phyloP scores from a whole-genome alignment of 139 green algal species.

The Micractinium sp. region DNA sequence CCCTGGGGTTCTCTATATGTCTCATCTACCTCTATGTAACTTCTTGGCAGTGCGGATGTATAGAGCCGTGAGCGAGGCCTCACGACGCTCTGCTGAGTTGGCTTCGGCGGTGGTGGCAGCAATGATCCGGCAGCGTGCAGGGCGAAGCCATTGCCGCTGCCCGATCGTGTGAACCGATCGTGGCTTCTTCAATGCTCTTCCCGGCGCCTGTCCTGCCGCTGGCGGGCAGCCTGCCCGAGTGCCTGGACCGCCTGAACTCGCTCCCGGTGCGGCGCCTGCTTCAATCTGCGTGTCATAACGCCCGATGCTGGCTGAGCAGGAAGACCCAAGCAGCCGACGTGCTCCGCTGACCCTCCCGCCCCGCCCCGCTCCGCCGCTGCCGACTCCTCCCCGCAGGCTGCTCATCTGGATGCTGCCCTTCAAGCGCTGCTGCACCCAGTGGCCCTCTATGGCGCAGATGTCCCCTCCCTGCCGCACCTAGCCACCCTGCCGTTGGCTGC shows the following conservation, averaged over 20 bases:
- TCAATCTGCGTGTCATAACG: neutral
- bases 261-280: neutral
- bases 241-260: neutral
- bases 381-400: neutral
- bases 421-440: neutral
- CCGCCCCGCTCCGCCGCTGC: too few species aligned
- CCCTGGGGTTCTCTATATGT: too few species aligned
- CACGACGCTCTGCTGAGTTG: too few species aligned
- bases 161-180: too few species aligned
- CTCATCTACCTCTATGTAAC: too few species aligned
- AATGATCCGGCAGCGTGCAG: too few species aligned
- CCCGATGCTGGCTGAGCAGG: too few species aligned
- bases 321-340: neutral
- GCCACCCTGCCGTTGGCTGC: slow-evolving; percentile 3
- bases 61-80: too few species aligned
- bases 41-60: too few species aligned
- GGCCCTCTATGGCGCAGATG: neutral
- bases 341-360: neutral
- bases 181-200: too few species aligned
- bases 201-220: neutral
- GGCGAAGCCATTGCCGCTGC: too few species aligned
- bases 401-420: neutral
- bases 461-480: neutral
- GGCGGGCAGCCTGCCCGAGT: neutral
- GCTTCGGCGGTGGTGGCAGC: too few species aligned